Evolutionary conservation across 768 basidiomycete genomes (phyloP).

Genomic region (Lactifluus hygrophoroides): DNA sequence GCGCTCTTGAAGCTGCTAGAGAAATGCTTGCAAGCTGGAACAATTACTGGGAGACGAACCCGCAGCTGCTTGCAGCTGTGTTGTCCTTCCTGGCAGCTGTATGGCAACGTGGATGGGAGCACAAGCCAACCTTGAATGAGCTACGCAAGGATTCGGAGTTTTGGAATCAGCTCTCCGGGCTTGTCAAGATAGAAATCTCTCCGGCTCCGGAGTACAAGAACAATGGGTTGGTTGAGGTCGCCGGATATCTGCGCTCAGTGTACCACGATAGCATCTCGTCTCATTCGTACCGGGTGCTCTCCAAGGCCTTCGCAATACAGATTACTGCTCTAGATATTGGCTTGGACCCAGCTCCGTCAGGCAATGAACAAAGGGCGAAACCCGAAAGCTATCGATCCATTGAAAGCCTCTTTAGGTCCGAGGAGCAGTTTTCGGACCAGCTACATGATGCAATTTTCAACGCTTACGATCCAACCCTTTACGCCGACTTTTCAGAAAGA

Average conservation of each 20-base stretch:
- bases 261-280: slow-evolving; percentile 52
- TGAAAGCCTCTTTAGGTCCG: slow-evolving; percentile 46
- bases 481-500: slow-evolving; percentile 48
- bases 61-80: slow-evolving; percentile 63
- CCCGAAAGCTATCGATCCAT: slow-evolving; percentile 55
- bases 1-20: slow-evolving; percentile 59
- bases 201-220: slow-evolving; percentile 63
- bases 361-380: slow-evolving; percentile 32
- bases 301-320: slow-evolving; percentile 67
- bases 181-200: slow-evolving; percentile 63
- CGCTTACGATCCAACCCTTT: slow-evolving; percentile 63
- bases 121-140: slow-evolving; percentile 48
- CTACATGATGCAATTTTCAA: slow-evolving; percentile 61
- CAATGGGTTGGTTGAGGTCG: slow-evolving; percentile 38
- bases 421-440: slow-evolving; percentile 58
- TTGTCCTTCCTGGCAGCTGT: slow-evolving; percentile 69
- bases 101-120: slow-evolving; percentile 75
- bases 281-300: slow-evolving; percentile 60
- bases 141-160: slow-evolving; percentile 51
- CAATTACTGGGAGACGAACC: slow-evolving; percentile 68
- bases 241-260: slow-evolving; percentile 43
- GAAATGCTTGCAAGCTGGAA: slow-evolving; percentile 64
- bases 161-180: slow-evolving; percentile 59
- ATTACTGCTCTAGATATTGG: slow-evolving; percentile 71
- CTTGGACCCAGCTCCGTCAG: slow-evolving; percentile 36